phyloP scores from a whole-genome alignment of 2,329 filamentous ascomycete species.

The Aspergillus ibericus region DNA sequence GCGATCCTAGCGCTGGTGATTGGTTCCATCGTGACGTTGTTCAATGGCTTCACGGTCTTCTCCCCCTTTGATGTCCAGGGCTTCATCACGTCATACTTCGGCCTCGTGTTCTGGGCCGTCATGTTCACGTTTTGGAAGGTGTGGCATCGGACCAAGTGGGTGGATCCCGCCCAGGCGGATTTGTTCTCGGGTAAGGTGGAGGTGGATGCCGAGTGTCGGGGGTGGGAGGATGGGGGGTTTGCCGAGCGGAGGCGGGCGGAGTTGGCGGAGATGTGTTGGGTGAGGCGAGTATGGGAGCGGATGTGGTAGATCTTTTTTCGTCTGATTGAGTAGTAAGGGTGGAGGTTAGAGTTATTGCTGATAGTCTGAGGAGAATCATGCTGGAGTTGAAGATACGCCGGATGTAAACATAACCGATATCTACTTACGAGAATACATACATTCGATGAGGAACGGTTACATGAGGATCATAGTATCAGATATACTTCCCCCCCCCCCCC shows the following conservation, averaged over 20 bases:
- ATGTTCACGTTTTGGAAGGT: constrained; percentile 43
- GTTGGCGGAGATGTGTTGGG: constrained; percentile 31
- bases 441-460: too few relatives aligned
- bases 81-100: constrained; percentile 56
- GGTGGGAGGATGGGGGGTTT: constrained; percentile 35
- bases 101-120: constrained; percentile 43
- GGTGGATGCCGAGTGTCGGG: constrained; percentile 34
- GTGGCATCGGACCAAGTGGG: constrained; percentile 30
- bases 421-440: too few relatives aligned
- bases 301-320: too few relatives aligned
- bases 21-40: constrained; percentile 59
- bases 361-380: too few relatives aligned
- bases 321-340: too few relatives aligned
- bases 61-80: constrained; percentile 44
- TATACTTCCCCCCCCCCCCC: too few relatives aligned
- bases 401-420: too few relatives aligned
- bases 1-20: constrained; percentile 61
- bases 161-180: constrained; percentile 30
- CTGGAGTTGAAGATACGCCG: too few relatives aligned
- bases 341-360: too few relatives aligned
- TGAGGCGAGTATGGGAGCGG: constrained; percentile 31
- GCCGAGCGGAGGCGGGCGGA: constrained; percentile 30
- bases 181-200: constrained; percentile 35
- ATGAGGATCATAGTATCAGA: too few relatives aligned
- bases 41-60: constrained; percentile 61